Percentiles rank a stretch among this genome's conserved stretches.
phyloP scores from a whole-genome alignment of 2,329 filamentous ascomycete species.

The Trichoderma sp. region DNA sequence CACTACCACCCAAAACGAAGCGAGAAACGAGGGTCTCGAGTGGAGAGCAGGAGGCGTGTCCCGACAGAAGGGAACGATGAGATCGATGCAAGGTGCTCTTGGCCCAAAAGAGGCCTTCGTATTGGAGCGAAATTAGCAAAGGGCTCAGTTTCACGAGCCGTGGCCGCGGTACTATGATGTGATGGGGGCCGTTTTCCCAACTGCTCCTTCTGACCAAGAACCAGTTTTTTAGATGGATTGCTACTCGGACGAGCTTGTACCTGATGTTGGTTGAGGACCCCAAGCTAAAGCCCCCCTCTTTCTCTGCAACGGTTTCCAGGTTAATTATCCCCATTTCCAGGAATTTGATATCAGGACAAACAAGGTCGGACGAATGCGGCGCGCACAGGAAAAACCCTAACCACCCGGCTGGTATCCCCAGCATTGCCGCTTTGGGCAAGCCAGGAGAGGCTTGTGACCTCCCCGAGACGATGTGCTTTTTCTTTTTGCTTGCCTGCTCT shows the following conservation, averaged over 20 bases:
- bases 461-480: background rate
- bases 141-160: slow-evolving; percentile 7
- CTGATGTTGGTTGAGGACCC: background rate
- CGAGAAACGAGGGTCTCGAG: background rate
- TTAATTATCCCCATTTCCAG: background rate
- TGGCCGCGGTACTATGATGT: background rate
- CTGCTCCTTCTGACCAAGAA: background rate
- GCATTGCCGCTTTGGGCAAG: slow-evolving; percentile 12
- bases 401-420: slow-evolving; percentile 17
- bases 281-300: background rate
- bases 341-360: slow-evolving; percentile 17
- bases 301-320: background rate
- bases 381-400: slow-evolving; percentile 16
- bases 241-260: background rate
- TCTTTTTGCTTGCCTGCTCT: background rate
- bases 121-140: slow-evolving; percentile 9
- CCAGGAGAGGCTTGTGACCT: background rate
- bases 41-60: slow-evolving; percentile 13
- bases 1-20: background rate
- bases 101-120: slow-evolving; percentile 19
- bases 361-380: slow-evolving; percentile 7
- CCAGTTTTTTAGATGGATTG: background rate
- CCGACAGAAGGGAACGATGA: slow-evolving; percentile 25
- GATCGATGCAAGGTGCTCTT: slow-evolving; percentile 10
- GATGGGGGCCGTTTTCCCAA: background rate